A percentile compares a stretch with the other conserved stretches of the same genome.
Conservation (phyloP, 495 filamentous ascomycete species). For the Podospora anserina region DNA sequence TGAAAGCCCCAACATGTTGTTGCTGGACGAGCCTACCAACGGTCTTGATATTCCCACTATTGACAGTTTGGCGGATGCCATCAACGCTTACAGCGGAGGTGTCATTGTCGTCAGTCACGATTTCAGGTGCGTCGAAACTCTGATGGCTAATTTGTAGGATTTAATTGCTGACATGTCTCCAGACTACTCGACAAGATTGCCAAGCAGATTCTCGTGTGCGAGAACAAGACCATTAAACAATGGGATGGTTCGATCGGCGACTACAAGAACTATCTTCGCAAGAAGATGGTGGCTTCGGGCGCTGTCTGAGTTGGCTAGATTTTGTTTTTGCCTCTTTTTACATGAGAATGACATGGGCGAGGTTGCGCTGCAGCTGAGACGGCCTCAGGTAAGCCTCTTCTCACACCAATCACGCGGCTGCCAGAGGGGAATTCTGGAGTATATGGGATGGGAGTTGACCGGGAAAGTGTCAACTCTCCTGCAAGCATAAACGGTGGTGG, state of each 20-base stretch:
- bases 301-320: conserved; percentile 50
- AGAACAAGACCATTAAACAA: conserved; percentile 82
- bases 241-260: conserved; percentile 89
- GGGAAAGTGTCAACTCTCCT: background rate
- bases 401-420: background rate
- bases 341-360: conserved; percentile 1
- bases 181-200: conserved; percentile 98
- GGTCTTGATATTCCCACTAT: conserved; percentile 99
- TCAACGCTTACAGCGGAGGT: conserved; percentile 93
- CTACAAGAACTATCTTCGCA: conserved; percentile 97
- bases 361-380: background rate
- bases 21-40: conserved; percentile 98
- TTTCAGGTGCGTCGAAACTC: conserved; percentile 67
- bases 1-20: conserved; percentile 93
- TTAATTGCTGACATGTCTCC: conserved; percentile 22
- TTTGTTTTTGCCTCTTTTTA: background rate
- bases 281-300: conserved; percentile 82
- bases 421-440: background rate
- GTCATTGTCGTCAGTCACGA: conserved; percentile 98
- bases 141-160: background rate
- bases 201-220: conserved; percentile 98
- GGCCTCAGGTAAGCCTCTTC: background rate
- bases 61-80: conserved; percentile 93
- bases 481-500: background rate
- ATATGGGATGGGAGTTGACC: background rate